Evolutionary conservation across 805 yeast genomes (phyloP), one percentile per base, ranked within the genome.

Genomic region (Hanseniaspora lachancei): DNA sequence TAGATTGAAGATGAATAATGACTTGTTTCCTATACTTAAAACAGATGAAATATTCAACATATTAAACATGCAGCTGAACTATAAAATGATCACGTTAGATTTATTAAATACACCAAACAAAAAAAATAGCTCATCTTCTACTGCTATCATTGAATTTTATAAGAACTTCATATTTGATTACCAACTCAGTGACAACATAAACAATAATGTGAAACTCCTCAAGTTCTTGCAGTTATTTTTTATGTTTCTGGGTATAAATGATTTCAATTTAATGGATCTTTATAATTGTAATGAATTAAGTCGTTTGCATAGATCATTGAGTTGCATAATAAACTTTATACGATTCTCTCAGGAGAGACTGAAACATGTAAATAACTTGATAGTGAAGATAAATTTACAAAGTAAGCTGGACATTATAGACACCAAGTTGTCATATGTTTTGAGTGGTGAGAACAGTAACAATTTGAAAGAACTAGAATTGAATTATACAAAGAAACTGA

Each of bases 131-230:
- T 16, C 47, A 13, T 34, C 48, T 16, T 29, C 34, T 43, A 27
- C 18, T 18, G 41, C 23, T 35, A 12, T 53, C 5, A 53, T 53
- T 2, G 42, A 21, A 12, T 53, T 53, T 27, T 53, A 46, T 16
- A 53, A 53, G 23, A 44, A 53, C 18, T 53, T 53, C 16, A 53
- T 53, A 15, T 53, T 53, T 53, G 56, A 53, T 39, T 53, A 53
- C 20, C 56, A 53, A 24, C 24, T 46, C 2, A 23, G 38, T 20
- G 39, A 34, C 32, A 36, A 46, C 12, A 38, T 53, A 15, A 21
- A n/a, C n/a, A 32, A 8, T 16, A 43, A 46, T 16, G 32, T 53
- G 2, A 44, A 53, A 20, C 38, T 53, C 5, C 34, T 53, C 24
- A 35, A 46, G 21, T 53, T 53, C 21, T 21, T 53, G 10, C 56